A percentile compares a stretch with the other conserved stretches of the same genome.
phyloP scores from a whole-genome alignment of 352 stramenopile species.

The Phytophthora fragariae region DNA sequence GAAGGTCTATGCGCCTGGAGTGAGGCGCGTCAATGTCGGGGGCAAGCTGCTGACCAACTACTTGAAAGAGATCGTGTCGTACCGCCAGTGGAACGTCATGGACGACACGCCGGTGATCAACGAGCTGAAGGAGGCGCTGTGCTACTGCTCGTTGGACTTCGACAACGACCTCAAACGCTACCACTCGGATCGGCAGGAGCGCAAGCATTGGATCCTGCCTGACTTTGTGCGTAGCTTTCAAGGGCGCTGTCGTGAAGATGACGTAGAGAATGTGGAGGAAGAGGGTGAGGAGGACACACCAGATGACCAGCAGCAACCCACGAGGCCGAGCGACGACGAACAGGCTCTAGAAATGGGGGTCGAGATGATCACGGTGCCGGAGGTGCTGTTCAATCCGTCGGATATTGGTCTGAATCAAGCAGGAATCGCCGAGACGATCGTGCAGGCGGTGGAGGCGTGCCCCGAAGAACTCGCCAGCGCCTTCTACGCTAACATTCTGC shows the following conservation, averaged over 20 bases:
- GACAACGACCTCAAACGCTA: slow-evolving; percentile 69
- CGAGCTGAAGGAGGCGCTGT: slow-evolving; percentile 90
- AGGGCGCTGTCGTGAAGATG: slow-evolving; percentile 48
- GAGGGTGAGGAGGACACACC: slow-evolving; percentile 10
- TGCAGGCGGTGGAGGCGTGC: slow-evolving; percentile 85
- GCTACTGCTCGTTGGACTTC: slow-evolving; percentile 92
- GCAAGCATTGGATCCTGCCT: slow-evolving; percentile 80
- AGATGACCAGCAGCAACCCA: slow-evolving; percentile 17
- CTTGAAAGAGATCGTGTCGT: slow-evolving; percentile 96
- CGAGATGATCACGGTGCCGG: slow-evolving; percentile 90
- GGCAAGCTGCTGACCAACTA: slow-evolving; percentile 98
- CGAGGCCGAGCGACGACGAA: slow-evolving; percentile 33
- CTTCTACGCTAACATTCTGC: slow-evolving; percentile 88
- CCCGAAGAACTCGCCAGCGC: slow-evolving; percentile 70
- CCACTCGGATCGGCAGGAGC: slow-evolving; percentile 44
- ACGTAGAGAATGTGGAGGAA: slow-evolving; percentile 33
- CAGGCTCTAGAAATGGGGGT: slow-evolving; percentile 88
- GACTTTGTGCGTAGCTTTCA: slow-evolving; percentile 83
- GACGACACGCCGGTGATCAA: slow-evolving; percentile 84
- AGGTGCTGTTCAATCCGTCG: slow-evolving; percentile 93
- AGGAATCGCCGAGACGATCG: slow-evolving; percentile 86
- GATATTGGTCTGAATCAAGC: slow-evolving; percentile 92
- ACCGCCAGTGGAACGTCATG: slow-evolving; percentile 97
- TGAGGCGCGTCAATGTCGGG: slow-evolving; percentile 92
- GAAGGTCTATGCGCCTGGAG: slow-evolving; percentile 50